Percentiles rank a stretch among this genome's conserved stretches.
Evolutionary conservation across 176 grass and related monocot species (phyloP).

Genomic region (Rhipidocladum racemiflorum): DNA sequence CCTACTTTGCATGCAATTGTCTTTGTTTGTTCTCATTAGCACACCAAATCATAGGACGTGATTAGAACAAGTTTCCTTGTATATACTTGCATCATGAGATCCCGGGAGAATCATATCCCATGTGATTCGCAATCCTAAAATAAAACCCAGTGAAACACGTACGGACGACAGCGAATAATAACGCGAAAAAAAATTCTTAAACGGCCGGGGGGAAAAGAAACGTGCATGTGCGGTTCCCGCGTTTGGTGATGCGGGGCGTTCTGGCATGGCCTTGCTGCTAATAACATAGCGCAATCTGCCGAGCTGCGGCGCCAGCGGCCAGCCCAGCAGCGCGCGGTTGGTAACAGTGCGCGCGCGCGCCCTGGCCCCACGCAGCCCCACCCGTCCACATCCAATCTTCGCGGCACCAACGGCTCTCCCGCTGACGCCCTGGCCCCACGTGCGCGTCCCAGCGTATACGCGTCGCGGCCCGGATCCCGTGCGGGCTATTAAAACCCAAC

Average conservation of each 20-base stretch:
- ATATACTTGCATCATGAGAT: background rate
- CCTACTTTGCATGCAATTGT: no score
- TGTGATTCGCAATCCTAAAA: background rate
- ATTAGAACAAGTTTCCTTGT: no score
- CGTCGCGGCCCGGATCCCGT: slow-evolving; percentile 17
- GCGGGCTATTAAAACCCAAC: slow-evolving; percentile 46
- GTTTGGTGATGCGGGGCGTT: slow-evolving; percentile 3
- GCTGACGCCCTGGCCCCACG: slow-evolving; percentile 22
- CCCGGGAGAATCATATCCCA: background rate
- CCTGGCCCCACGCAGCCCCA: background rate
- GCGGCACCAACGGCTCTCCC: background rate
- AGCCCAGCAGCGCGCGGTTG: background rate
- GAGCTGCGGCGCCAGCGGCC: background rate
- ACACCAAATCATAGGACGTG: no score
- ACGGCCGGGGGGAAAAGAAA: background rate
- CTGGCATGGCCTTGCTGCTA: background rate
- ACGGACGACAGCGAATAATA: background rate
- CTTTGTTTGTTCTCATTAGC: no score
- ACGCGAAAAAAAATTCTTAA: background rate
- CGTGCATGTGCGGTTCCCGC: slow-evolving; percentile 27
- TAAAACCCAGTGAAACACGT: background rate
- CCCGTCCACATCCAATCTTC: slow-evolving; percentile 34
- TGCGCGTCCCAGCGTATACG: background rate
- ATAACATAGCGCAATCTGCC: background rate
- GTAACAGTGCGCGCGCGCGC: background rate